Evolutionary conservation across 768 basidiomycete species (phyloP), one percentile per base, ranked within the genome.

Genomic region (Suillus bovinus): DNA sequence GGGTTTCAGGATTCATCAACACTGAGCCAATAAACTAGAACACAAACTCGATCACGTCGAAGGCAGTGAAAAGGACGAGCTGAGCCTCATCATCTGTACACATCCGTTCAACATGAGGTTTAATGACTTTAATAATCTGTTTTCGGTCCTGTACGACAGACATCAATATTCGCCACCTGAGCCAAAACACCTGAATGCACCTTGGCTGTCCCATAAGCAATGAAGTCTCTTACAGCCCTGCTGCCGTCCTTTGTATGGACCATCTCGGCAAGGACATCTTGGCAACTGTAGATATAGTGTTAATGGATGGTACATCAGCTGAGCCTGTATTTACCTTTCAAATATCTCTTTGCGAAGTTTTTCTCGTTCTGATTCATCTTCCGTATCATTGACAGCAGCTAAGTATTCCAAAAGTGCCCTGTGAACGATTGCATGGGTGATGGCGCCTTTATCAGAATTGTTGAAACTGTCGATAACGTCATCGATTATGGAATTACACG

Each of bases 201-300:
- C 79, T 97, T 98, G 5, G 95, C 93, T 14, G 83, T 85, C 5
- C 93, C 93, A 49, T 83, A 81, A 0, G 89, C 92, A 41, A 96
- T 81, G 72, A 97, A 91, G 64, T 94, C 89, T 47, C 95, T 86
- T 4, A 91, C 94, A 31, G 84, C 87, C 24, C 91, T 86, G 62
- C 93, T 92, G 22, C 95, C 95, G 67, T 96, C 92, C 70, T 86
- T 93, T 17, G 95, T 98, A 69, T 98, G 95, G 0, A 95, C 93
- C 83, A 96, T 91, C 71, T 97, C 95, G 0, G 94, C 89, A 8
- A 96, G 79, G 22, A 89, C 82, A 46, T 96, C 94, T 65, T 93
- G 87, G 67, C 90, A 91, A 57, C 91, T 93, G 64, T 34, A 64
- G 36, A 42, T 24, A 36, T 50, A 17, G 0, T 39, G 24, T 67